Evolutionary conservation across 1,139 yeast species (phyloP).

Genomic region (Protomyces lactucae-debilis): DNA sequence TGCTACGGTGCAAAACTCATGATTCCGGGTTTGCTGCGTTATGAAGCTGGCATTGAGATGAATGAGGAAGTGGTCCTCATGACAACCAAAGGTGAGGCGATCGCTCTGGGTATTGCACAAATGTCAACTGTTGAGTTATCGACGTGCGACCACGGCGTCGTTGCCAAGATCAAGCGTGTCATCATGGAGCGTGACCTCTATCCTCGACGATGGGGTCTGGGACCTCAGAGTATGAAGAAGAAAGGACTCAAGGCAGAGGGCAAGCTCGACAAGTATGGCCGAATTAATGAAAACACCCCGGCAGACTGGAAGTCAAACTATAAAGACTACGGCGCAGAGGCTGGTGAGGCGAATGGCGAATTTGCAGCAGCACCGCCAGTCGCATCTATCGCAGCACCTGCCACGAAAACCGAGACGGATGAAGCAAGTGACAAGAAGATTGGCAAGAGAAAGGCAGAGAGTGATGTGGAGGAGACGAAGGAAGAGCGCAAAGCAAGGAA

Average conservation of each 20-base stretch:
- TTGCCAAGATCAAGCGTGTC: slow-evolving; percentile 97
- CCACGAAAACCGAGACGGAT: slow-evolving; percentile 40
- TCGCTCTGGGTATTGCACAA: slow-evolving; percentile 97
- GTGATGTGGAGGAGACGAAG: slow-evolving; percentile 43
- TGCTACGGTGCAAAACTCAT: slow-evolving; percentile 98
- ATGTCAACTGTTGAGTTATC: slow-evolving; percentile 98
- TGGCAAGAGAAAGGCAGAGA: slow-evolving; percentile 25
- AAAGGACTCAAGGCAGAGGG: slow-evolving; percentile 97
- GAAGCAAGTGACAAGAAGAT: slow-evolving; percentile 37
- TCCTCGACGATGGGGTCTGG: slow-evolving; percentile 99
- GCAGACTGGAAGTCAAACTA: slow-evolving; percentile 84
- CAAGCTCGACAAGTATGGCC: slow-evolving; percentile 91
- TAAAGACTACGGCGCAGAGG: slow-evolving; percentile 58
- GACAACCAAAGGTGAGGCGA: slow-evolving; percentile 99
- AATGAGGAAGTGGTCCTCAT: slow-evolving; percentile 96
- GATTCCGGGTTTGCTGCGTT: slow-evolving; percentile 97
- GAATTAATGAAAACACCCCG: slow-evolving; percentile 90
- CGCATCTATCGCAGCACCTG: slow-evolving; percentile 42
- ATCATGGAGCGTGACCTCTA: slow-evolving; percentile 98
- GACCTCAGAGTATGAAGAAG: slow-evolving; percentile 98
- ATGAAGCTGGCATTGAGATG: slow-evolving; percentile 95
- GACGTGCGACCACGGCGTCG: slow-evolving; percentile 96
- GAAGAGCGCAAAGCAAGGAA: slow-evolving; percentile 52
- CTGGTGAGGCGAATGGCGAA: slow-evolving; percentile 39
- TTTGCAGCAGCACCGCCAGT: slow-evolving; percentile 2